These are phyloP conservation scores for Hyphodiscus hymeniophilus DNA, from an alignment of 495 filamentous ascomycete species.

Conservation along the genomic window DNA sequence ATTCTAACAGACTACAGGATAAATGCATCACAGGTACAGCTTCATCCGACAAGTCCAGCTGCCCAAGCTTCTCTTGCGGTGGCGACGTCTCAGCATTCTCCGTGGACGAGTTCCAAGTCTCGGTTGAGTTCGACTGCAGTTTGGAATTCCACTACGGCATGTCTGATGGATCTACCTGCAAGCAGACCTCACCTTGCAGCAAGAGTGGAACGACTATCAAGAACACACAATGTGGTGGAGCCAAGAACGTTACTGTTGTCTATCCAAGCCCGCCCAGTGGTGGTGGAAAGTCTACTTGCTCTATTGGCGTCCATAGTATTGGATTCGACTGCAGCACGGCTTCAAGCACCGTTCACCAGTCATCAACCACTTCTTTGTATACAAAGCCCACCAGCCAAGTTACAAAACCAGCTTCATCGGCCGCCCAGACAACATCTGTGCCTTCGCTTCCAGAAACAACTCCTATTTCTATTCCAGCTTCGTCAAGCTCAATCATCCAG, in stretches of 20 bases:
- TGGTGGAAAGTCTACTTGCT: conserved; percentile 44
- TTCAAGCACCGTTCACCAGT: conserved; percentile 32
- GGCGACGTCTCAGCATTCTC: conserved; percentile 54
- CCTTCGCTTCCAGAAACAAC: conserved; percentile 14
- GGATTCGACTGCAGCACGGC: conserved; percentile 64
- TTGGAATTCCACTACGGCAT: conserved; percentile 79
- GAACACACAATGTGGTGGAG: conserved; percentile 90
- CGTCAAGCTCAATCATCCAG: conserved; percentile 35
- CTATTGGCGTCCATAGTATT: conserved; percentile 67
- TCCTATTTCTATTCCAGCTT: conserved; percentile 14
- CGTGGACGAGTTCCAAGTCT: conserved; percentile 61
- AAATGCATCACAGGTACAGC: conserved; percentile 62
- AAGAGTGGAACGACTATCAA: conserved; percentile 55
- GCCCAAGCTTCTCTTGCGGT: conserved; percentile 46
- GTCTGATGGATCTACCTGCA: conserved; percentile 71
- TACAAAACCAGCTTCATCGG: conserved; percentile 21
- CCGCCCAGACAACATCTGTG: conserved; percentile 1
- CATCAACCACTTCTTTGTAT: conserved; percentile 4
- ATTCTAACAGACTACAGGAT: conserved; percentile 21
- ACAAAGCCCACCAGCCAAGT: conserved; percentile 9
- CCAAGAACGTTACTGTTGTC: conserved; percentile 67
- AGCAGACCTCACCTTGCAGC: conserved; percentile 57
- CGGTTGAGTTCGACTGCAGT: conserved; percentile 63
- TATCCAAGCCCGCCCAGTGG: conserved; percentile 48
- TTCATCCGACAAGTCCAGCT: conserved; percentile 33